Conservation (phyloP, 208 protist species). For the Trypanosoma brucei region DNA sequence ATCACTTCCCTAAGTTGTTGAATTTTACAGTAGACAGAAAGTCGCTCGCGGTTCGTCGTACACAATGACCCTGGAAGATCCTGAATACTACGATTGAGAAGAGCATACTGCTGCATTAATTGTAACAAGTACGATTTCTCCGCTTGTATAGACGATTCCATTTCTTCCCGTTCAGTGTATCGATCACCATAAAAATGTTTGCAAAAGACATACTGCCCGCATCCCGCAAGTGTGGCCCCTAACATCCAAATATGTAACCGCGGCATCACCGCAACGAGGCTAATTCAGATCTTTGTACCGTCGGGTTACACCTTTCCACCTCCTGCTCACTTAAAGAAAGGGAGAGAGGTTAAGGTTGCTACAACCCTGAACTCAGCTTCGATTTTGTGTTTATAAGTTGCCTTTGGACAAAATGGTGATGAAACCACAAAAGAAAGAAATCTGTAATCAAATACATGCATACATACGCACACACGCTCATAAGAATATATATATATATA, state of each 20-base stretch:
- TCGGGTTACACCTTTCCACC: too few species aligned
- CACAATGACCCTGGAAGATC: slow-evolving; percentile 8
- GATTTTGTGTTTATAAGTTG: too few species aligned
- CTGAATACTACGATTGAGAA: slow-evolving; percentile 6
- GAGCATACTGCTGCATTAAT: slow-evolving; percentile 21
- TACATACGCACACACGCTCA: too few species aligned
- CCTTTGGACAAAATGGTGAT: too few species aligned
- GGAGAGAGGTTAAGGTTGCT: too few species aligned
- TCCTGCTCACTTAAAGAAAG: too few species aligned
- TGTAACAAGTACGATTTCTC: slow-evolving; percentile 23
- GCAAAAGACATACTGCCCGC: slow-evolving; percentile 36
- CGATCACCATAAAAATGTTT: slow-evolving; percentile 38
- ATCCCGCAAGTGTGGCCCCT: slow-evolving; percentile 18
- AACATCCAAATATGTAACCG: slow-evolving; percentile 33
- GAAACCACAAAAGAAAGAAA: too few species aligned
- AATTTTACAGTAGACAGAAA: slow-evolving; percentile 58
- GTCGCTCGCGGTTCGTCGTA: slow-evolving; percentile 38
- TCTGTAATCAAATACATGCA: too few species aligned
- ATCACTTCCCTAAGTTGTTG: slow-evolving; percentile 38
- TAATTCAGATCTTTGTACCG: too few species aligned
- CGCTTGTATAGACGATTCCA: slow-evolving; percentile 20
- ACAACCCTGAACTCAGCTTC: too few species aligned
- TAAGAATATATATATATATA: too few species aligned
- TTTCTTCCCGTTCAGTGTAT: slow-evolving; percentile 11
- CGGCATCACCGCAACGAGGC: slow-evolving; percentile 29